Base-by-base conservation (phyloP, 306 rosid species). In the Prunus salicina region DNA sequence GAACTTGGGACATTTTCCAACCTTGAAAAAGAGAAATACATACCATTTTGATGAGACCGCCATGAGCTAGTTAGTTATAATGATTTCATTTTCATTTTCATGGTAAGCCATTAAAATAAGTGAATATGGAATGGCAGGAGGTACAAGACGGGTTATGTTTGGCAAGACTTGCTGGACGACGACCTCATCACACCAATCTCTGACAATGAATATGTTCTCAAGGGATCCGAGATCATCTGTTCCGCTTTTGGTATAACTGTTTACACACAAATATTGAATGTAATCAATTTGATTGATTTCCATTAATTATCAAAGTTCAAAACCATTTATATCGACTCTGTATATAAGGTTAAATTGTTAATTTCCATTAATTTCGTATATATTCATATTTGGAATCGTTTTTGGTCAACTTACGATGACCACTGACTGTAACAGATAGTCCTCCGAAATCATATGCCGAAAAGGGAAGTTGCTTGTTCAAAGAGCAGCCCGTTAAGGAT, bases 151-250 rank as follows among this genome's bases (percentile, higher is more conserved):
- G 97, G 97, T 12, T 91, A 86, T 82, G 93, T 91, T 86, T 93
- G 98, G 98, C 97, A 91, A 76, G 96, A 93, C 81, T 86, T 91
- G 84, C 49, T 87, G 61, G 97, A 93, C 82, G 96, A 89, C 46
- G 96, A 91, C 79, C 97, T 89, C 75, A 87, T 91, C 53, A 87
- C 97, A 47, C 98, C 98, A 18, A 84, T 91, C 45, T 89, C 97
- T 79, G 96, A 91, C 86, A 91, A 88, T 82, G 98, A 90, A 88
- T 88, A 89, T 78, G 91, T 91, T 75, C 91, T 93, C 63, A 88
- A 93, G 88, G 98, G 98, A 75, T 93, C 96, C 75, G 86, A 87
- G 85, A 84, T 88, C 76, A 82, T 77, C 78, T 76, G 80, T 72
- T 51, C 84, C 79, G 24, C 74, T 25, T 25, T 72, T 58, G 89